Evolutionary conservation across 305 asterid species (phyloP).

Genomic region (Fraxinus angustifolia): DNA sequence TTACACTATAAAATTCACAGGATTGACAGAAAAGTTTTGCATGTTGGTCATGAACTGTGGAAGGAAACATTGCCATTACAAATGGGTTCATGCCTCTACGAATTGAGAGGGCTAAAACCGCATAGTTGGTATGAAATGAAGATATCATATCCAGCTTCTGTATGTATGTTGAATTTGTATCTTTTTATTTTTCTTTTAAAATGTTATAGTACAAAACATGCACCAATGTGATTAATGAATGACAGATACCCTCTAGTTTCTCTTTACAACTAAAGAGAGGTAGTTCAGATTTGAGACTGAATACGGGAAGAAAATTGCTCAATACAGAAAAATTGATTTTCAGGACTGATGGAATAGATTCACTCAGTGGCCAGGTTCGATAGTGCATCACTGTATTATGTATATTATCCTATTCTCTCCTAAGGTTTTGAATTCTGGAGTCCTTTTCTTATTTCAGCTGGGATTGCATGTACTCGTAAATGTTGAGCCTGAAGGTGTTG

Average conservation of each 20-base stretch:
- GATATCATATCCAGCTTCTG: conserved; percentile 92
- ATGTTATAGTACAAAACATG: background rate
- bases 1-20: conserved; percentile 27
- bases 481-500: background rate
- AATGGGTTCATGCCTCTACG: conserved; percentile 13
- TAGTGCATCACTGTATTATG: background rate
- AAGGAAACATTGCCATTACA: conserved; percentile 38
- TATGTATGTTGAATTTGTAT: conserved; percentile 38
- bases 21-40: conserved; percentile 38
- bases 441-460: background rate
- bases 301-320: conserved; percentile 64
- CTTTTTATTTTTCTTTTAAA: background rate
- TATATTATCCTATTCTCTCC: background rate
- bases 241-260: conserved; percentile 74
- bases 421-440: background rate
- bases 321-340: conserved; percentile 78
- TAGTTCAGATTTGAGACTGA: conserved; percentile 39
- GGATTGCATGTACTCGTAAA: background rate
- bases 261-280: conserved; percentile 57
- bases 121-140: conserved; percentile 77
- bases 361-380: conserved; percentile 42
- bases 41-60: conserved; percentile 61
- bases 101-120: conserved; percentile 59
- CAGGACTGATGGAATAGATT: conserved; percentile 37
- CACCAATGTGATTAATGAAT: background rate